Percentiles rank a stretch among this genome's conserved stretches.
Evolutionary conservation across 2,329 filamentous ascomycete species (phyloP).

Genomic region (Hysterium pulicare): DNA sequence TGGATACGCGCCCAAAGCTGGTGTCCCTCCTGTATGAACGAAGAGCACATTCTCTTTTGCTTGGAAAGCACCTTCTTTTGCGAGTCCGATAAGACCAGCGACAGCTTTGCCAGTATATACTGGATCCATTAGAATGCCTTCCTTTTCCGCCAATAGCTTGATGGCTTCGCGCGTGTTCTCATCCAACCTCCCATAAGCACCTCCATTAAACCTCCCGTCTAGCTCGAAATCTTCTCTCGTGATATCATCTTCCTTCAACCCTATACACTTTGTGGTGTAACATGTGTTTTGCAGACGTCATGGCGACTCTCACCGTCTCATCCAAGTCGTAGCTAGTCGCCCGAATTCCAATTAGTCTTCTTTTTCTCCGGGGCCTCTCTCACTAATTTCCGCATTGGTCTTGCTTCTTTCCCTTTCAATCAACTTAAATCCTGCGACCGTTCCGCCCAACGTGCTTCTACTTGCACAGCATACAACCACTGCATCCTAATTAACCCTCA

Average conservation of each 20-base stretch:
- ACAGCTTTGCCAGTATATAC: slow-evolving; percentile 75
- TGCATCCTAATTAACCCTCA: slow-evolving; percentile 63
- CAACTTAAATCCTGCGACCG: slow-evolving; percentile 68
- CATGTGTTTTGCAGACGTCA: too few relatives aligned
- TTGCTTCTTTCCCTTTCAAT: slow-evolving; percentile 41
- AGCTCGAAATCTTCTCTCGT: slow-evolving; percentile 61
- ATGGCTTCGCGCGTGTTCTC: slow-evolving; percentile 65
- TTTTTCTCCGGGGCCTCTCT: slow-evolving; percentile 56
- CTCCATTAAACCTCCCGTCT: slow-evolving; percentile 64
- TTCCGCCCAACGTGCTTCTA: slow-evolving; percentile 67
- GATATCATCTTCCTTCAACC: slow-evolving; percentile 56
- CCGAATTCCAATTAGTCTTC: slow-evolving; percentile 62
- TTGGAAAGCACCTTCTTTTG: slow-evolving; percentile 59
- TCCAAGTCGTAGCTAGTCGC: too few relatives aligned
- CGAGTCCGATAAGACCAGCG: slow-evolving; percentile 68
- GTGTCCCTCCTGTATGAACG: slow-evolving; percentile 67
- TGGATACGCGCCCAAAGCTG: slow-evolving; percentile 70
- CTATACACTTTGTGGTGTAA: slow-evolving; percentile 63
- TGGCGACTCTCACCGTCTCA: too few relatives aligned
- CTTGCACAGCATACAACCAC: slow-evolving; percentile 68
- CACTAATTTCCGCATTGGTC: slow-evolving; percentile 66
- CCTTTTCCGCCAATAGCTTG: slow-evolving; percentile 63
- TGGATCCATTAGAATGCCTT: slow-evolving; percentile 71
- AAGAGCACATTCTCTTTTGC: slow-evolving; percentile 63
- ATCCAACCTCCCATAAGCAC: slow-evolving; percentile 65